Evolutionary conservation across 306 rosid species (phyloP).

Genomic region (Vicia faba): DNA sequence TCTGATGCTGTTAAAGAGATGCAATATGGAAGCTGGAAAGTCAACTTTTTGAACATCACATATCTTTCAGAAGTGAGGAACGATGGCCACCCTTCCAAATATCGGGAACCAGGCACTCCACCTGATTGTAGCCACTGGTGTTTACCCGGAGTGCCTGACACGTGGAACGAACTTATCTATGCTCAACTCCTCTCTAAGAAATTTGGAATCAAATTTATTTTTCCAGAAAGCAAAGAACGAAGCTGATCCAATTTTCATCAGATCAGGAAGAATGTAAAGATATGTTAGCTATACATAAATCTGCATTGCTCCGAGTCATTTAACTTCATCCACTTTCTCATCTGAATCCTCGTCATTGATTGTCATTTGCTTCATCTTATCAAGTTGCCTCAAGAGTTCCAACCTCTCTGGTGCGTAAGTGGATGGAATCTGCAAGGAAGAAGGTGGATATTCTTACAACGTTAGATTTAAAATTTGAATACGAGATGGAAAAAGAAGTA

Average conservation of each 20-base stretch:
- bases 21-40: conserved; percentile 58
- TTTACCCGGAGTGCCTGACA: conserved; percentile 96
- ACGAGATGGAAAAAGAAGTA: not conserved
- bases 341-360: conserved; percentile 49
- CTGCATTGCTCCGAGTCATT: conserved; percentile 50
- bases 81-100: conserved; percentile 94
- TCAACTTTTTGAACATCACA: conserved; percentile 76
- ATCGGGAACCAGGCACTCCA: conserved; percentile 80
- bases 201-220: conserved; percentile 45
- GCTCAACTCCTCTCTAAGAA: conserved; percentile 62
- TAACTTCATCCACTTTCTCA: conserved; percentile 58
- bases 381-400: conserved; percentile 90
- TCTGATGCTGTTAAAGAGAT: conserved; percentile 63
- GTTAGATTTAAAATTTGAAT: conserved; percentile 13
- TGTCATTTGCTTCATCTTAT: conserved; percentile 87
- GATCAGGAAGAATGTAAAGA: conserved; percentile 40
- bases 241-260: conserved; percentile 34
- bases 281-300: conserved; percentile 50
- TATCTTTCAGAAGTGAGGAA: conserved; percentile 77
- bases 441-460: conserved; percentile 15
- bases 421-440: conserved; percentile 81
- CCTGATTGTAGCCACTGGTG: conserved; percentile 93
- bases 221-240: conserved; percentile 32
- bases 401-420: conserved; percentile 93
- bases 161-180: conserved; percentile 88